Evolutionary conservation across 2,329 filamentous ascomycete species (phyloP).

Genomic region (Lizonia empirigonia): DNA sequence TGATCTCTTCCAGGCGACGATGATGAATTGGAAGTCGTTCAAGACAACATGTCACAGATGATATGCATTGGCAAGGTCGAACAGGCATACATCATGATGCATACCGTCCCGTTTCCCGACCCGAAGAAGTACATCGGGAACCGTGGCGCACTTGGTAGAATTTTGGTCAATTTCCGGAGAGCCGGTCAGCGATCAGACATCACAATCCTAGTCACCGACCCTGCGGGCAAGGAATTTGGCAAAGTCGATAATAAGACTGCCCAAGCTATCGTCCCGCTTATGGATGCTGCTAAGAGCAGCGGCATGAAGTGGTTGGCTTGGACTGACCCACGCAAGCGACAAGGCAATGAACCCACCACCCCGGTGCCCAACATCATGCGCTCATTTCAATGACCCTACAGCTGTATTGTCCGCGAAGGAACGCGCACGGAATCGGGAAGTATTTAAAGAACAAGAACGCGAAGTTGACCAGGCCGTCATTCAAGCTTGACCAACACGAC

Average conservation of each 20-base stretch:
- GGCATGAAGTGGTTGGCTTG: constrained; percentile 74
- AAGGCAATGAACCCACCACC: constrained; percentile 58
- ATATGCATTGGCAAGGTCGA: constrained; percentile 83
- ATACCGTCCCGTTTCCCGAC: constrained; percentile 71
- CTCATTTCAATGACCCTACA: constrained; percentile 68
- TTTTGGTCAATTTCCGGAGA: constrained; percentile 73
- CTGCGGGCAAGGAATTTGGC: constrained; percentile 73
- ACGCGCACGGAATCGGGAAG: constrained; percentile 68
- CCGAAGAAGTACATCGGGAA: constrained; percentile 65
- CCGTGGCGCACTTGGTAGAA: constrained; percentile 65
- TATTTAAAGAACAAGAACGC: constrained; percentile 70
- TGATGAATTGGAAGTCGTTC: constrained; percentile 63
- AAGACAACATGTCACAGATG: constrained; percentile 68
- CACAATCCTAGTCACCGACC: constrained; percentile 80
- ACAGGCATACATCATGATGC: constrained; percentile 68
- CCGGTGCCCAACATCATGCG: constrained; percentile 24
- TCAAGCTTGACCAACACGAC: constrained; percentile 68
- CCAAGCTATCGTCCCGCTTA: constrained; percentile 69
- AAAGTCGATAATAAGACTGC: constrained; percentile 73
- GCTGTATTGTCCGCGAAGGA: constrained; percentile 76
- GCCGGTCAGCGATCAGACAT: constrained; percentile 58
- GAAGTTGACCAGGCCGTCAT: constrained; percentile 66
- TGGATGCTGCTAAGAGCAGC: constrained; percentile 66
- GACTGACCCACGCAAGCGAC: constrained; percentile 69
- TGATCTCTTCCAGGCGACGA: constrained; percentile 59